These are phyloP conservation scores for Fusarium secorum DNA, from an alignment of 2,329 filamentous ascomycete species.

Conservation along the genomic window DNA sequence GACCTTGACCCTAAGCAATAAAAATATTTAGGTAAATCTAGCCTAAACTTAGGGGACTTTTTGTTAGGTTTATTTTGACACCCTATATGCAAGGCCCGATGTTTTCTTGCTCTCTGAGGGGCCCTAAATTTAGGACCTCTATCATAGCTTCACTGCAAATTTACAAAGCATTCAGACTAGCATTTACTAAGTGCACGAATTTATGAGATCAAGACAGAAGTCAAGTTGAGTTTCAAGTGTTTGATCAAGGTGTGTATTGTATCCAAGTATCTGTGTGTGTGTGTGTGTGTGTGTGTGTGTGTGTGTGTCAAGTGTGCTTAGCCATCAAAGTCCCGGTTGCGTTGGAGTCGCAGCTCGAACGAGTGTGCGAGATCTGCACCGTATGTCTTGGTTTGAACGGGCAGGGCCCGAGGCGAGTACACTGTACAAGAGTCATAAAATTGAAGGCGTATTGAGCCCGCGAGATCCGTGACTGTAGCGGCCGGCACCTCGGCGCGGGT, in stretches of 20 bases:
- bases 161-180: background rate
- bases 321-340: background rate
- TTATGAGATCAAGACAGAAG: background rate
- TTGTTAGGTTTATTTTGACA: no score
- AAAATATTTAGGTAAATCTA: no score
- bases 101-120: no score
- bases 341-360: background rate
- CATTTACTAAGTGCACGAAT: background rate
- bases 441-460: conserved; percentile 44
- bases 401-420: conserved; percentile 41
- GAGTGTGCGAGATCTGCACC: conserved; percentile 18
- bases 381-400: conserved; percentile 2
- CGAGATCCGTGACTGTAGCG: background rate
- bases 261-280: background rate
- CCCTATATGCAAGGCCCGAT: no score
- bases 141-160: background rate
- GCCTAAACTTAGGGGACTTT: no score
- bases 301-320: background rate
- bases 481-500: conserved; percentile 25
- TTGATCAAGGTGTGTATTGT: background rate
- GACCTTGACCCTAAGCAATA: no score
- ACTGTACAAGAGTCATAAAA: no score
- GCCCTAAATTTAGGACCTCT: no score
- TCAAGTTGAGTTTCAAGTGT: background rate
- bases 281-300: background rate